Percentiles rank a stretch among this genome's conserved stretches.
Conservation (phyloP, 2,329 filamentous ascomycete species). For the Cadophora sp. region DNA sequence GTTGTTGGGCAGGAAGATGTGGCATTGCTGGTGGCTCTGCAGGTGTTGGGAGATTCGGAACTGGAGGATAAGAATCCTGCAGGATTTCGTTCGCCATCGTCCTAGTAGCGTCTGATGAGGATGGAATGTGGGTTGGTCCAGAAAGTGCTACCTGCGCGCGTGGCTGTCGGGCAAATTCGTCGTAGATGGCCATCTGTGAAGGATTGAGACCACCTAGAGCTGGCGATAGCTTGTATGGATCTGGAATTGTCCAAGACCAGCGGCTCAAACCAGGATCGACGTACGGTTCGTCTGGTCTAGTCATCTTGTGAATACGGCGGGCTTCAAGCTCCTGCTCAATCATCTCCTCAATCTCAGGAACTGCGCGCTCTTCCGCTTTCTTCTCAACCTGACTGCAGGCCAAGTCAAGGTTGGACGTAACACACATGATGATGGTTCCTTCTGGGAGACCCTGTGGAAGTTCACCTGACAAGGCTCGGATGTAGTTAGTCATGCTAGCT, state of each 20-base stretch:
- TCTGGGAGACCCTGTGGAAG: conserved; percentile 86
- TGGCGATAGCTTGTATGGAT: conserved; percentile 87
- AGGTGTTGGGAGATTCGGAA: conserved; percentile 65
- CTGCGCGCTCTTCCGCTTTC: conserved; percentile 89
- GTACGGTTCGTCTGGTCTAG: conserved; percentile 83
- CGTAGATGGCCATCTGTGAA: conserved; percentile 94
- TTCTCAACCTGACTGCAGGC: conserved; percentile 95
- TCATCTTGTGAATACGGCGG: conserved; percentile 76
- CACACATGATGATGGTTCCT: conserved; percentile 96
- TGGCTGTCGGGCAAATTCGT: conserved; percentile 90
- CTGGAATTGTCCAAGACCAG: conserved; percentile 93
- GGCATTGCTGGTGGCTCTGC: conserved; percentile 63
- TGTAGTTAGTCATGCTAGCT: conserved; percentile 97
- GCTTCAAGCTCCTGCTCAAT: conserved; percentile 81
- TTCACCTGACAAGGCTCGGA: conserved; percentile 72
- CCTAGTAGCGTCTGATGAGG: conserved; percentile 65
- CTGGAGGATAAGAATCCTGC: conserved; percentile 64
- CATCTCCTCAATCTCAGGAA: conserved; percentile 94
- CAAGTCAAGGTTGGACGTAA: conserved; percentile 95
- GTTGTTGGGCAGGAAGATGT: conserved; percentile 58
- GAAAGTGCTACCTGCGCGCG: conserved; percentile 65
- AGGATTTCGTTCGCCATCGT: conserved; percentile 69
- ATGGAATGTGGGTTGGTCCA: conserved; percentile 61
- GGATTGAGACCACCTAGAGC: conserved; percentile 76
- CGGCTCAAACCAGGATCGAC: conserved; percentile 82